Conservation (phyloP, 371 early-diverging fungal species). For the Rhizopus stolonifer region DNA sequence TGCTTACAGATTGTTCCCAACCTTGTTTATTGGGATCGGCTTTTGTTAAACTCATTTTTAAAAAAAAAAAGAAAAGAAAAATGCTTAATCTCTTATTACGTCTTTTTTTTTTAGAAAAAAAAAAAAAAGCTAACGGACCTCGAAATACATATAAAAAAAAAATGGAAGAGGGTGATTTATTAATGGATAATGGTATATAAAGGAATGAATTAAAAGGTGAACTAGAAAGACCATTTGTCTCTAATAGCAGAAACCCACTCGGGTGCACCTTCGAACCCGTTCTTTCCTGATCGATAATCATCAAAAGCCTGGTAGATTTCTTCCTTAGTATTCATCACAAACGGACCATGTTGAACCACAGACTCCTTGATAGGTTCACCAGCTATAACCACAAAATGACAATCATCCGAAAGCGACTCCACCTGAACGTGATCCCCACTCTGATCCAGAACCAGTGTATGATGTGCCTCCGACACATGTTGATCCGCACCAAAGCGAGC, state of each 20-base stretch:
- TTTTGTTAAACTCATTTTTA: conserved; percentile 56
- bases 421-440: conserved; percentile 45
- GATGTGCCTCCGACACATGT: conserved; percentile 51
- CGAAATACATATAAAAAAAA: no score
- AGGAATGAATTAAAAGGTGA: no score
- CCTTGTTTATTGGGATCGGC: conserved; percentile 72
- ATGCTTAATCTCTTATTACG: not conserved
- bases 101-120: no score
- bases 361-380: conserved; percentile 60
- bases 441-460: conserved; percentile 52
- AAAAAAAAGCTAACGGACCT: no score
- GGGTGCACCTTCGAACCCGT: conserved; percentile 59
- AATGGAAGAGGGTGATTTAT: no score
- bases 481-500: conserved; percentile 51
- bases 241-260: conserved; percentile 35
- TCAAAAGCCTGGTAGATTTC: conserved; percentile 56
- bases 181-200: no score
- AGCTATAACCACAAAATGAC: conserved; percentile 61
- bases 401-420: conserved; percentile 51
- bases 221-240: conserved; percentile 15
- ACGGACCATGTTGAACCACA: conserved; percentile 61
- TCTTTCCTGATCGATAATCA: conserved; percentile 48
- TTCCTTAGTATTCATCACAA: conserved; percentile 59
- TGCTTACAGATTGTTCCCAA: conserved; percentile 69
- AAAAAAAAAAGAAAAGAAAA: conserved; percentile 1